phyloP scores from a whole-genome alignment of 75 land plant species.

The Adiantum capillusveneris region DNA sequence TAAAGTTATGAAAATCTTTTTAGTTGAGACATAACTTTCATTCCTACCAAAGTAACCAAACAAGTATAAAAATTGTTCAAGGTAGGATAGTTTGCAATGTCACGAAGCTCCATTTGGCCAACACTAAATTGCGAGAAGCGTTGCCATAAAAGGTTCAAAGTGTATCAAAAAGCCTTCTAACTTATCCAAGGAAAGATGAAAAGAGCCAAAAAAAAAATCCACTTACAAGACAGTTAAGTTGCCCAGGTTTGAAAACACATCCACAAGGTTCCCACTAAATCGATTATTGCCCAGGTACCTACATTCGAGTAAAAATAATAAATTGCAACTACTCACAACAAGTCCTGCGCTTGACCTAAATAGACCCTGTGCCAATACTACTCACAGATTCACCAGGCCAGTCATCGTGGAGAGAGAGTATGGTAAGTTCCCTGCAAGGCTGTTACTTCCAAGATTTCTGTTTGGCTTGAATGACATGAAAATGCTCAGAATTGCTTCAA shows the following conservation, averaged over 20 bases:
- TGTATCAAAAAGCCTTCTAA: not conserved
- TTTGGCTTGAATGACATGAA: not conserved
- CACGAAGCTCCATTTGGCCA: too few relatives aligned
- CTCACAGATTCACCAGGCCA: conserved; percentile 57
- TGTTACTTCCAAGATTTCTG: conserved; percentile 68
- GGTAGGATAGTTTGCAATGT: too few relatives aligned
- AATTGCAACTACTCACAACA: too few relatives aligned
- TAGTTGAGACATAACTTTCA: too few relatives aligned
- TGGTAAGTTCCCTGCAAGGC: conserved; percentile 51
- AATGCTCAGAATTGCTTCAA: too few relatives aligned
- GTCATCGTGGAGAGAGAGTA: conserved; percentile 53
- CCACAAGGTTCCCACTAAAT: conserved; percentile 48
- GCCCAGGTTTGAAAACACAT: conserved; percentile 47
- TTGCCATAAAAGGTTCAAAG: too few relatives aligned
- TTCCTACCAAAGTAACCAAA: too few relatives aligned
- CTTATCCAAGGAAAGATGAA: not conserved
- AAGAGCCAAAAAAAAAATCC: not conserved
- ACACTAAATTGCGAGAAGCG: too few relatives aligned
- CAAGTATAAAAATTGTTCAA: too few relatives aligned
- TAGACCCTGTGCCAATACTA: not conserved
- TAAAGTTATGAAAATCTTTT: too few relatives aligned
- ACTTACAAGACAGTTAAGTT: conserved; percentile 49
- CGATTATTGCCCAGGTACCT: conserved; percentile 72
- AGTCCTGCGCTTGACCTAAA: not conserved
- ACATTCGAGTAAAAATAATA: conserved; percentile 5